Evolutionary conservation across 2,329 filamentous ascomycete genomes (phyloP).

Genomic region (Grosmannia huntii): DNA sequence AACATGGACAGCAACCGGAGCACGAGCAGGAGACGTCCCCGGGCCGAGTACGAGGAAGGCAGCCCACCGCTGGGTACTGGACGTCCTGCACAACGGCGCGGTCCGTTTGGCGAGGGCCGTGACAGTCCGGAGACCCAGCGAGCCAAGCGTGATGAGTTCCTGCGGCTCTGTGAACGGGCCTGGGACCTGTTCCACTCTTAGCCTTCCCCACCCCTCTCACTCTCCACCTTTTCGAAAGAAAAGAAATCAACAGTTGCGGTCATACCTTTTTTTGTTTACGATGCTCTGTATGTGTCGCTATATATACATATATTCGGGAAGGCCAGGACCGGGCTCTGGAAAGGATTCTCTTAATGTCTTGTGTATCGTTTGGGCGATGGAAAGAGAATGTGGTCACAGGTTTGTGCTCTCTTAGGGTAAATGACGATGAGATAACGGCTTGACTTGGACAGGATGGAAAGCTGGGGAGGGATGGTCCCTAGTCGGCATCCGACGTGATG

Average conservation of each 20-base stretch:
- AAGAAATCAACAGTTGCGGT: background rate
- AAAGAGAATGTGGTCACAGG: background rate
- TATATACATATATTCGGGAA: background rate
- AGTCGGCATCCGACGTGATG: background rate
- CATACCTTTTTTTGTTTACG: slow-evolving; percentile 1
- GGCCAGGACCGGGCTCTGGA: slow-evolving; percentile 2
- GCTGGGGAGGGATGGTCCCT: background rate
- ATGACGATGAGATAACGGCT: background rate
- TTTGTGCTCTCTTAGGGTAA: background rate
- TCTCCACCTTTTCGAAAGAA: background rate
- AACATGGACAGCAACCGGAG: slow-evolving; percentile 38
- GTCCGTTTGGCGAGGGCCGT: slow-evolving; percentile 68
- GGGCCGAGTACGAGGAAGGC: slow-evolving; percentile 88
- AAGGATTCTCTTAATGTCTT: slow-evolving; percentile 6
- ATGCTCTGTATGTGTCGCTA: background rate
- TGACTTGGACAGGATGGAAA: background rate
- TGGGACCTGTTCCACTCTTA: slow-evolving; percentile 97
- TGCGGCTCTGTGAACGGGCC: slow-evolving; percentile 72
- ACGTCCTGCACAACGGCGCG: slow-evolving; percentile 45
- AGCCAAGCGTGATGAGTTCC: slow-evolving; percentile 86
- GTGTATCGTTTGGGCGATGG: background rate
- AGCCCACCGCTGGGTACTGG: slow-evolving; percentile 75
- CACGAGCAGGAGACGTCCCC: slow-evolving; percentile 58
- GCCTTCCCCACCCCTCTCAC: slow-evolving; percentile 14
- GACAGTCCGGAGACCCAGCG: slow-evolving; percentile 73